Conservation (phyloP, 2,329 filamentous ascomycete genomes). For the Verticillium dahliae region DNA sequence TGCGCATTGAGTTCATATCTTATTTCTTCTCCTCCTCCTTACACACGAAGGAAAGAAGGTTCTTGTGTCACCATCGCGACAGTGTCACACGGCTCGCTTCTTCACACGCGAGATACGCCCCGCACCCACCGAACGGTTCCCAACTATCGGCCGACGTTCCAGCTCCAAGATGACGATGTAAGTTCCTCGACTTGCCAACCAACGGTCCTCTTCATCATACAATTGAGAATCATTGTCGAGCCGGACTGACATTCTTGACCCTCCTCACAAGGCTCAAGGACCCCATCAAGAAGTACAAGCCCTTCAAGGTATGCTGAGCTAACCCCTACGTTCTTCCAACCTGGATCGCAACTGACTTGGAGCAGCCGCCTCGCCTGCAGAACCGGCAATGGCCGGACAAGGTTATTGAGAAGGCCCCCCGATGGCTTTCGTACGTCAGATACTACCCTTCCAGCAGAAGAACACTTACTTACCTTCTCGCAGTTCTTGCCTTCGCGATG, state of each 20-base stretch:
- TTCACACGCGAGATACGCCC: constrained; percentile 3
- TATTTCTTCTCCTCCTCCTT: neutral
- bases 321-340: neutral
- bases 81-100: neutral
- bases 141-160: neutral
- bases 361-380: constrained; percentile 51
- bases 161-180: constrained; percentile 12
- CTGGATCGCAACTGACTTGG: neutral
- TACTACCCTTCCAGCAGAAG: neutral
- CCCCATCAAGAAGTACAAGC: constrained; percentile 14
- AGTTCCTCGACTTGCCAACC: constrained; percentile 1
- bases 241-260: neutral
- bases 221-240: neutral
- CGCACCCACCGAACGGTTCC: constrained; percentile 3
- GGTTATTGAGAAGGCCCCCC: constrained; percentile 73
- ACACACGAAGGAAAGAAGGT: neutral
- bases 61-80: neutral
- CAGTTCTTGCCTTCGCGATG: constrained; percentile 59
- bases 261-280: constrained; percentile 7
- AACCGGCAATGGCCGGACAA: constrained; percentile 80
- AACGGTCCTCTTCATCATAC: neutral
- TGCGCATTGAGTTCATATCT: neutral
- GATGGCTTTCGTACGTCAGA: constrained; percentile 64
- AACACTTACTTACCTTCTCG: constrained; percentile 1
- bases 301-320: constrained; percentile 6